Evolutionary conservation across 2,329 filamentous ascomycete genomes (phyloP).

Genomic region (Diaporthe sp.): DNA sequence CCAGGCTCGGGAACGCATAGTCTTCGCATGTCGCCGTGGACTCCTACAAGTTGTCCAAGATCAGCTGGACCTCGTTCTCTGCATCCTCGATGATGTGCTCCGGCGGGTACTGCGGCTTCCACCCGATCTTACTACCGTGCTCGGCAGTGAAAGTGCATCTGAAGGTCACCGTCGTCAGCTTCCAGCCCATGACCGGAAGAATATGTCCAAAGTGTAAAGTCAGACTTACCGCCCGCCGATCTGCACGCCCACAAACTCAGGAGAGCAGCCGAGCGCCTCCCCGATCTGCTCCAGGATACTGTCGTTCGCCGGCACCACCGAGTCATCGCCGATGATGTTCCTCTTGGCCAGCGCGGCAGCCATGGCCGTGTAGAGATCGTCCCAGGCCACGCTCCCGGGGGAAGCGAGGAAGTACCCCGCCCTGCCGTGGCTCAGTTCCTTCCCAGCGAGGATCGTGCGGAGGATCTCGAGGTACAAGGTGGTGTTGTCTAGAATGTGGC

Average conservation of each 20-base stretch:
- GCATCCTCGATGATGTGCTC: constrained; percentile 62
- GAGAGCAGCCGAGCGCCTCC: constrained; percentile 51
- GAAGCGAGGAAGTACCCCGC: constrained; percentile 66
- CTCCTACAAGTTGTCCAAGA: constrained; percentile 44
- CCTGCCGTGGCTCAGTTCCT: constrained; percentile 55
- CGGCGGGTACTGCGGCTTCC: constrained; percentile 58
- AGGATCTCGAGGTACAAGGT: constrained; percentile 61
- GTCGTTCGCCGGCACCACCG: constrained; percentile 54
- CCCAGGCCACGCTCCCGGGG: constrained; percentile 63
- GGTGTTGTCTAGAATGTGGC: constrained; percentile 63
- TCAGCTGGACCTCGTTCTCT: constrained; percentile 61
- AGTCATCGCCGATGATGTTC: constrained; percentile 54
- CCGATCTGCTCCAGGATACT: constrained; percentile 57
- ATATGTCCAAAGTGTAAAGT: neutral
- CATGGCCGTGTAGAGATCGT: constrained; percentile 63
- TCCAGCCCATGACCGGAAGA: neutral
- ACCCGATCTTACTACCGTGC: constrained; percentile 59
- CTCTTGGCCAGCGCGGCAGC: constrained; percentile 57
- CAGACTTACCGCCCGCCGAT: constrained; percentile 59
- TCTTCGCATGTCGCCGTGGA: neutral
- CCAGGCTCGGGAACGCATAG: neutral
- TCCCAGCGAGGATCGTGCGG: constrained; percentile 56
- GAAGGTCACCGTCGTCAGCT: constrained; percentile 13
- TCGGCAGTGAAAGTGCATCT: constrained; percentile 60
- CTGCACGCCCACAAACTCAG: constrained; percentile 55